phyloP scores from a whole-genome alignment of 345 rosid genomes.

The Nasturtium officinale region DNA sequence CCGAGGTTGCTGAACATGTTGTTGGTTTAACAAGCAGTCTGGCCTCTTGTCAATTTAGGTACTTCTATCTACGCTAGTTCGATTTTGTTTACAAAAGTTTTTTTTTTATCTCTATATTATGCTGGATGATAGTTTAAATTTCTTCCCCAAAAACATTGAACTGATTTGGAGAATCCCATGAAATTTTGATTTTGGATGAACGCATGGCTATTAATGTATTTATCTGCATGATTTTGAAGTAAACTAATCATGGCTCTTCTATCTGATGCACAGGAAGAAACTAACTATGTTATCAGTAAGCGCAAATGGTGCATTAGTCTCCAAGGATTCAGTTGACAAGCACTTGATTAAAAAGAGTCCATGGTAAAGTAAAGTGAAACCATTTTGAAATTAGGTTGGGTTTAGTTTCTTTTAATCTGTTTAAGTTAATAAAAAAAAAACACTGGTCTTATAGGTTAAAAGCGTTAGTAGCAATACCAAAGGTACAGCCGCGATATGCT shows the following conservation, averaged over 20 bases:
- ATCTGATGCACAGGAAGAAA: constrained; percentile 62
- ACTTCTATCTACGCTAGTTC: background rate
- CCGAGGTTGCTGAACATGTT: constrained; percentile 89
- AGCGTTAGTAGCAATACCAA: constrained; percentile 88
- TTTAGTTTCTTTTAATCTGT: background rate
- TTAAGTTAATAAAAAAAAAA: background rate
- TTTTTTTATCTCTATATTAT: background rate
- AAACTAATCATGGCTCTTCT: background rate
- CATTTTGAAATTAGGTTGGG: background rate
- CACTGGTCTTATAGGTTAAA: constrained; percentile 62
- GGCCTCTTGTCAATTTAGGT: constrained; percentile 91
- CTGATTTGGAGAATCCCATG: background rate
- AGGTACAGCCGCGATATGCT: constrained; percentile 94
- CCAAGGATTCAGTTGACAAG: constrained; percentile 64
- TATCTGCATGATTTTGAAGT: background rate
- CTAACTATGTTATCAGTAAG: constrained; percentile 66
- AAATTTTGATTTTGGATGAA: background rate
- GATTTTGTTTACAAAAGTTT: background rate
- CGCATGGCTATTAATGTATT: background rate
- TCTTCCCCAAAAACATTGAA: constrained; percentile 1
- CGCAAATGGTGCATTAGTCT: constrained; percentile 69
- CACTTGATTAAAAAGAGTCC: constrained; percentile 62
- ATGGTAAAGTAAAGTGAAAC: constrained; percentile 30
- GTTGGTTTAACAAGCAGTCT: constrained; percentile 82
- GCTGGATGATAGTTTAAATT: background rate